These are phyloP conservation scores for Lecanicillium sp. DNA, from an alignment of 2,329 filamentous ascomycete genomes.

Conservation along the genomic window DNA sequence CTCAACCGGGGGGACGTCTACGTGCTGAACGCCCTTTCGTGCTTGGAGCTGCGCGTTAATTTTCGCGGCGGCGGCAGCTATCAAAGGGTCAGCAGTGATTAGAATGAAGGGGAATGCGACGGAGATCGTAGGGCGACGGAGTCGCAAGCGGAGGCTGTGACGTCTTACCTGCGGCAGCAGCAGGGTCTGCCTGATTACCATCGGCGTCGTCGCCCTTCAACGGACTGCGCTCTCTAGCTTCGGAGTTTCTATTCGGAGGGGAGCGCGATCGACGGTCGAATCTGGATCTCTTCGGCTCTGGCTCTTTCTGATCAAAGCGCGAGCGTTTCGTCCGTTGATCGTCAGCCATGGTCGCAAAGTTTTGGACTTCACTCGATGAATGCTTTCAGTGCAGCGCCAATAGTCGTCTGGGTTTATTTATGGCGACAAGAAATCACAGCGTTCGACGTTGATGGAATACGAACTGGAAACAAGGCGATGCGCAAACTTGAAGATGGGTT, in stretches of 20 bases:
- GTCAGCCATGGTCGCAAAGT: conserved; percentile 63
- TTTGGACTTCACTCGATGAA: too few species aligned
- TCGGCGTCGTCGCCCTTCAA: conserved; percentile 41
- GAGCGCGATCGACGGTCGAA: conserved; percentile 92
- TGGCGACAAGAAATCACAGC: background rate
- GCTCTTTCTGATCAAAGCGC: conserved; percentile 87
- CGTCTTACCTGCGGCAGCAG: conserved; percentile 65
- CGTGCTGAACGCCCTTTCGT: conserved; percentile 83
- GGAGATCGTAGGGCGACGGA: too few species aligned
- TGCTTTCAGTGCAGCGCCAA: too few species aligned
- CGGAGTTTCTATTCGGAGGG: conserved; percentile 58
- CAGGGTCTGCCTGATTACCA: conserved; percentile 55
- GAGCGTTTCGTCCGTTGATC: conserved; percentile 70
- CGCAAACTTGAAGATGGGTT: too few species aligned
- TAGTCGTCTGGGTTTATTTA: too few species aligned
- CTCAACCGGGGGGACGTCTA: conserved; percentile 77
- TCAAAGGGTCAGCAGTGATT: conserved; percentile 8
- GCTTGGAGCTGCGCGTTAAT: conserved; percentile 79
- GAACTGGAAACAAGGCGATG: too few species aligned
- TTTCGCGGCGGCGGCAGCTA: conserved; percentile 79
- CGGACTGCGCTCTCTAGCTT: conserved; percentile 77
- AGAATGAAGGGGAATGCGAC: background rate
- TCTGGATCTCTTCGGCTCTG: conserved; percentile 71
- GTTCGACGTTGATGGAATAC: too few species aligned
- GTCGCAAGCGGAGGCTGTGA: conserved; percentile 1